These are phyloP conservation scores for Taiwanofungus camphoratus DNA, from an alignment of 1,284 basidiomycete species.

Conservation along the genomic window DNA sequence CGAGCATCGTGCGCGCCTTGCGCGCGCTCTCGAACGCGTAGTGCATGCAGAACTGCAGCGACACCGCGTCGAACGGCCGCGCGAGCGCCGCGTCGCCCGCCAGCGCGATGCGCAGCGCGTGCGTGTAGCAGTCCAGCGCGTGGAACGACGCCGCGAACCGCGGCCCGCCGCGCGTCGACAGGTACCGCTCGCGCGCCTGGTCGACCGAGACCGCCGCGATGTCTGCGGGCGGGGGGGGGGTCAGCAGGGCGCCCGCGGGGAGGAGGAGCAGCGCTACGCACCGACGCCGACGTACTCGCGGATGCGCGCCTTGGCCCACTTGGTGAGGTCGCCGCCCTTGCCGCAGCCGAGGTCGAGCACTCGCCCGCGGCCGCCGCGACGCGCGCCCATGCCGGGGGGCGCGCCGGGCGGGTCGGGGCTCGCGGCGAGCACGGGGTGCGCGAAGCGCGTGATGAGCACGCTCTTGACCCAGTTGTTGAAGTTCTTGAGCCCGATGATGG, in stretches of 20 bases:
- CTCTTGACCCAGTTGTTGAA: conserved; percentile 99
- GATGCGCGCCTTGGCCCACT: conserved; percentile 90
- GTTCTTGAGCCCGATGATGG: conserved; percentile 93
- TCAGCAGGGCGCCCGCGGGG: conserved; percentile 4
- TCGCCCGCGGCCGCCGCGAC: conserved; percentile 43
- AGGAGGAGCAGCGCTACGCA: conserved; percentile 32
- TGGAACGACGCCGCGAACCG: conserved; percentile 80
- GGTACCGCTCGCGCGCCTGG: conserved; percentile 76
- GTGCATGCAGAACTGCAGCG: conserved; percentile 99
- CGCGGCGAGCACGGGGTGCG: conserved; percentile 52
- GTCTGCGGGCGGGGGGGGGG: conserved; percentile 45
- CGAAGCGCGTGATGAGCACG: conserved; percentile 86
- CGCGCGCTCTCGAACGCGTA: conserved; percentile 91
- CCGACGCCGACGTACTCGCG: conserved; percentile 80
- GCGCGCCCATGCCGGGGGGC: conserved; percentile 26
- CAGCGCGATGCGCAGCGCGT: conserved; percentile 66
- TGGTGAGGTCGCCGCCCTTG: conserved; percentile 95
- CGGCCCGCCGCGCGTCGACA: conserved; percentile 34
- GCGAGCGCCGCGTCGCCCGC: conserved; percentile 47
- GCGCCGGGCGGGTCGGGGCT: conserved; percentile 28
- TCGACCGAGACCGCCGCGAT: conserved; percentile 87
- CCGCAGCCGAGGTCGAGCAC: conserved; percentile 97
- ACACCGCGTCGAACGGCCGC: conserved; percentile 85
- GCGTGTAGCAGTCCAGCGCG: conserved; percentile 84
- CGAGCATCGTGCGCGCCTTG: conserved; percentile 89